Base-by-base conservation (phyloP, 1,284 basidiomycete species). In the Thecaphora thlaspeos region DNA sequence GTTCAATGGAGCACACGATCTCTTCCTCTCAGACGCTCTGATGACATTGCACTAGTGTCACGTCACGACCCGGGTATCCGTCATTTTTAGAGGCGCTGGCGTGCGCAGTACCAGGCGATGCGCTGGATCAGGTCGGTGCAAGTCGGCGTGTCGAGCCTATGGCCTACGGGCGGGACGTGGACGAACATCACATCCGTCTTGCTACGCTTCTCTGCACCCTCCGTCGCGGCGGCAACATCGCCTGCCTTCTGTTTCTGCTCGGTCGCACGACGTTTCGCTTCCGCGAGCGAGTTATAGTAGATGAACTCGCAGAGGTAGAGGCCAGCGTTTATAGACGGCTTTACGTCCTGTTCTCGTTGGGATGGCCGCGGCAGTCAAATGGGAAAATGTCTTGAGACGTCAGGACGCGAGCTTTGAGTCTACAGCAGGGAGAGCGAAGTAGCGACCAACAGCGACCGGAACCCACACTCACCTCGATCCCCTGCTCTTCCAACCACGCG, bases 271-370 rank as follows among this genome's bases (percentile, higher is more conserved):
- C 47, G 39, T 23, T 52, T 42, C 10, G 58, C 50, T 30, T 68
- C 59, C 28, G 43, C 48, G n/a, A 56, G 26, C 10, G 62, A 66
- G 22, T 43, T 43, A 23, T 68, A 68, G 34, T 43, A 59, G 39
- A 65, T 55, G 18, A 65, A 68, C 14, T 68, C 66, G 48, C 66
- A 68, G 24, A 68, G 53, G 34, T 61, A 66, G 7, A 61, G 39
- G 2, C 66, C 66, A 5, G 66, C 48, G 32, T 68, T 55, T 15
- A 48, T 38, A 4, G 46, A 51, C 46, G 51, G 47, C 2, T 54
- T 45, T 21, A 61, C 49, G 18, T 56, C 61, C 0, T 14, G 32
- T 0, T 23, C 15, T 15, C 9, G 9, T 34, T 11, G 32, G 32
- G 17, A 3, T 8, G 32, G 26, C 26, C 5, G 32, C 10, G 32